phyloP scores from a whole-genome alignment of 2,329 filamentous ascomycete genomes.

The Aspergillus uvarum region DNA sequence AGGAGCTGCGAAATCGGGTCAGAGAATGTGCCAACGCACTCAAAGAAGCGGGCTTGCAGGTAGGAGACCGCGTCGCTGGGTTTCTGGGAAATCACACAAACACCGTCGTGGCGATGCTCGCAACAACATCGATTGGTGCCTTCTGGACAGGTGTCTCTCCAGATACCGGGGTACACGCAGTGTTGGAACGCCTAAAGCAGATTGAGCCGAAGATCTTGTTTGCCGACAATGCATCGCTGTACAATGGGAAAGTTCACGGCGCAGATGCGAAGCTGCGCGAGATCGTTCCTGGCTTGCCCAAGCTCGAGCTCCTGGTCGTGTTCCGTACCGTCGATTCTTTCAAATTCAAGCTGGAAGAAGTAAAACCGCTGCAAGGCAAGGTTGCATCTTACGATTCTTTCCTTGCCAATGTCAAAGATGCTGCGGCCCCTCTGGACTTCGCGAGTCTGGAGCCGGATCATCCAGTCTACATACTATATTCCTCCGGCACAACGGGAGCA shows the following conservation, averaged over 20 bases:
- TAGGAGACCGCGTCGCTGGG: constrained; percentile 63
- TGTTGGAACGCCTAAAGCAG: constrained; percentile 81
- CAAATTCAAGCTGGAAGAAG: constrained; percentile 34
- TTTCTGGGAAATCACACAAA: constrained; percentile 90
- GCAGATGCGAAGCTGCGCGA: constrained; percentile 75
- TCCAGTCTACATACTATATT: constrained; percentile 91
- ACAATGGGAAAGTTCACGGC: constrained; percentile 89
- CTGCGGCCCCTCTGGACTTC: constrained; percentile 57
- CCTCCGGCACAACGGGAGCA: constrained; percentile 79
- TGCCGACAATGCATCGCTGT: constrained; percentile 81
- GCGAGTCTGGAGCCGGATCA: constrained; percentile 79
- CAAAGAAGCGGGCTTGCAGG: constrained; percentile 62
- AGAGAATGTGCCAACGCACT: constrained; percentile 70
- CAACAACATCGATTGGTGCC: constrained; percentile 76
- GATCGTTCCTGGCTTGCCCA: constrained; percentile 66
- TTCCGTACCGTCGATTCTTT: constrained; percentile 63
- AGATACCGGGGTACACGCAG: constrained; percentile 87
- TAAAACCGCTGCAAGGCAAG: constrained; percentile 39
- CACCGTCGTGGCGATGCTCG: constrained; percentile 83
- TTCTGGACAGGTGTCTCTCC: constrained; percentile 93
- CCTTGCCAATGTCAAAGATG: constrained; percentile 43
- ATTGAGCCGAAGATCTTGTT: constrained; percentile 82
- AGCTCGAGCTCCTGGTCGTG: constrained; percentile 69
- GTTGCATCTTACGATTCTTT: constrained; percentile 48
- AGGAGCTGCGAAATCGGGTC: constrained; percentile 74